Base-by-base conservation (phyloP, 306 rosid genomes). In the Quercus wislizeni region DNA sequence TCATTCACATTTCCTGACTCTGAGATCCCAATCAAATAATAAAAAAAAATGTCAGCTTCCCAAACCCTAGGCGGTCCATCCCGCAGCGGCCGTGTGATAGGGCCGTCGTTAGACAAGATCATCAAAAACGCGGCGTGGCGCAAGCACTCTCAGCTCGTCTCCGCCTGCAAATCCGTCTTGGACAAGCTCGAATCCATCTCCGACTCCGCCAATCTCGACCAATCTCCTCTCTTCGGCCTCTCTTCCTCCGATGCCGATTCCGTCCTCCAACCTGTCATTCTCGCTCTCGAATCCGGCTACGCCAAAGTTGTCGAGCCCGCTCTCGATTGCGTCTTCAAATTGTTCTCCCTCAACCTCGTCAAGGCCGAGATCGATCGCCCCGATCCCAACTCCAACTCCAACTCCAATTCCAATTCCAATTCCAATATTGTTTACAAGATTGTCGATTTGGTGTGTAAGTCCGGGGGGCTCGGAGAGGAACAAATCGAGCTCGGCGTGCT, bases 51-150 rank as follows among this genome's bases (percentile, higher is more conserved):
- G 99, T 91, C 99, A 63, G 84, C 89, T 69, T 95, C 98, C 59
- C 94, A 90, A 91, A 87, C 98, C 83, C 93, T 95, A 23, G 98
- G 98, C 72, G 99, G 99, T 8, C 51, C 88, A 7, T 91, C 99
- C 49, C 90, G 99, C 12, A 89, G 96, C 80, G 99, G 99, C 67
- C 91, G 97, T 27, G 87, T 89, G 27, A 75, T 95, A 9, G 98
- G 99, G 38, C 98, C 99, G 38, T 93, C 98, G 3, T 90, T 96
- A 5, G 99, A 96, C 78, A 96, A 96, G 87, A 91, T 96, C 81
- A 87, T 96, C 18, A 96, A 96, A 83, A 96, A 96, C 85, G 98
- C 98, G 4, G 98, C 98, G 1, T 96, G 99, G 99, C 95, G 99
- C 27, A 96, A 96, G 89, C 99, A 96, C 84, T 93, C 98, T 25